Base-by-base conservation (phyloP, 2,329 filamentous ascomycete species). In the Samsoniella hepiali region DNA sequence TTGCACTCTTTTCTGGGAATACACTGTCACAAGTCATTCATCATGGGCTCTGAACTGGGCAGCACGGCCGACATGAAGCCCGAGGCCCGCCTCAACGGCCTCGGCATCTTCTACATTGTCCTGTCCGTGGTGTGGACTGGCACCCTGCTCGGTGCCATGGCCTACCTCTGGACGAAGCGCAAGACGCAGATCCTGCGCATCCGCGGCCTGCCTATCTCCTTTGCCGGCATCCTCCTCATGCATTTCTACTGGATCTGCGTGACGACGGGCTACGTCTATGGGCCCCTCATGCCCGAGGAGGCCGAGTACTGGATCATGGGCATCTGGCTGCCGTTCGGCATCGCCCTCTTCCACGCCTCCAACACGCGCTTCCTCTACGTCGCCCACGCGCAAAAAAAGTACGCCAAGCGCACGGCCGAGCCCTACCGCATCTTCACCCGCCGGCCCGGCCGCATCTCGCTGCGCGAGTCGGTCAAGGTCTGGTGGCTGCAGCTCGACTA, bases 281-380 rank as follows among this genome's bases (percentile, higher is more conserved):
- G 74, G 2, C 72, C 77, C 2, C 65, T 79, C 1, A 73, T 76
- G 58, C 82, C 84, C 0, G 84, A 84, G 59, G 75, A 79, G 27
- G 77, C 78, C 17, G 84, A 88, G 72, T 90, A 81, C 71, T 90
- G 86, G 85, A 80, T 88, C 72, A 90, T 90, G 87, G 82, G 83
- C 65, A 78, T 86, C 62, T 87, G 85, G 71, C 76, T 89, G 3
- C 87, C 87, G 11, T 81, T 86, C 55, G 87, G 87, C 31, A 85
- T 90, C 62, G 86, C 85, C 8, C 74, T 90, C 5, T 89, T 89
- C 70, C 86, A 89, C 69, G 86, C 84, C 29, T 83, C 83, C 65
- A 88, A 88, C 70, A 82, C 78, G 68, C 84, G 84, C 62, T 84
- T 89, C 60, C 78, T 87, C 22, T 77, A 86, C 66, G 78, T 87